Conservation (phyloP, 495 filamentous ascomycete genomes). For the Annulohypoxylon stygium region DNA sequence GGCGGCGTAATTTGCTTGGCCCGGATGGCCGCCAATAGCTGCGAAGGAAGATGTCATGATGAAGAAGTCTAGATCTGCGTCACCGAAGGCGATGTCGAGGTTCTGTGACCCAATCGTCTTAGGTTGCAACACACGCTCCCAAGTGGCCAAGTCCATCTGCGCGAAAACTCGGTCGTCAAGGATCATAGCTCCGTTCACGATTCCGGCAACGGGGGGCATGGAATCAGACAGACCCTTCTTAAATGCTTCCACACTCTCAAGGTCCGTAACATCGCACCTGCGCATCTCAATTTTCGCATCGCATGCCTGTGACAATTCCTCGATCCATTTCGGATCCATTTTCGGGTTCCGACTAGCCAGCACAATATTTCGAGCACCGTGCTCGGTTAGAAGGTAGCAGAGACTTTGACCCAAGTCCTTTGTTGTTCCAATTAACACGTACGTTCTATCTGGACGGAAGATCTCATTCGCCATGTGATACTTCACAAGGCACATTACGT, state of each 20-base stretch:
- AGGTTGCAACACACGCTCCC: constrained; percentile 58
- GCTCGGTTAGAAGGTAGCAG: constrained; percentile 66
- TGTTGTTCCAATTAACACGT: constrained; percentile 69
- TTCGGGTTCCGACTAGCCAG: constrained; percentile 69
- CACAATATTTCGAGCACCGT: constrained; percentile 68
- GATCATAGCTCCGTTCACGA: constrained; percentile 69
- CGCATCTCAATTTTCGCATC: constrained; percentile 54
- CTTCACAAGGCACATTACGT: constrained; percentile 35
- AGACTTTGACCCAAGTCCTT: constrained; percentile 70
- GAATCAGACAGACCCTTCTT: constrained; percentile 44
- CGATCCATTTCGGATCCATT: constrained; percentile 62
- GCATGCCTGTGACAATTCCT: constrained; percentile 48
- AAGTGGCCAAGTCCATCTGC: constrained; percentile 59
- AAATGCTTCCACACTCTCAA: constrained; percentile 48
- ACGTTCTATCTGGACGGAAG: constrained; percentile 62
- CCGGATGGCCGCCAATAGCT: constrained; percentile 60
- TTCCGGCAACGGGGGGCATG: constrained; percentile 59
- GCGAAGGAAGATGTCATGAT: constrained; percentile 65
- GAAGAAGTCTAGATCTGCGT: constrained; percentile 59
- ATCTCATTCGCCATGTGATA: constrained; percentile 32
- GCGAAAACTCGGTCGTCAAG: constrained; percentile 63
- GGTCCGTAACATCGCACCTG: constrained; percentile 53
- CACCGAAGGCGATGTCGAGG: constrained; percentile 53
- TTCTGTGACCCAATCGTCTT: constrained; percentile 61
- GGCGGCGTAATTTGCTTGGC: constrained; percentile 68